phyloP scores from a whole-genome alignment of 306 rosid species.

The Castanospermum australe region DNA sequence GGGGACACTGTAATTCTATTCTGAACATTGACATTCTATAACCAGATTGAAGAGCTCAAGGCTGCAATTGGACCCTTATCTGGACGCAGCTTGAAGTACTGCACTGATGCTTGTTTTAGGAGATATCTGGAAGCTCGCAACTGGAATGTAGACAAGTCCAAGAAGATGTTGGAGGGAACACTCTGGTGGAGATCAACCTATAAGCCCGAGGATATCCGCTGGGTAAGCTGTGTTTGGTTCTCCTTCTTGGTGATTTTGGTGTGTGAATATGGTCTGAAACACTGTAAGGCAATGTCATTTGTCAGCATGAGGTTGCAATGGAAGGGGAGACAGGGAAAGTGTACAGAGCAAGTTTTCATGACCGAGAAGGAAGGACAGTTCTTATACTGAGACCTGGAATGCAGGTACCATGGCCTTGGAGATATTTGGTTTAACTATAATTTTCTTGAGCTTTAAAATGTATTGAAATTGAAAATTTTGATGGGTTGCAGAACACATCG shows the following conservation, averaged over 20 bases:
- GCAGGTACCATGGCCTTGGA: slow-evolving; percentile 37
- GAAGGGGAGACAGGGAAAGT: slow-evolving; percentile 72
- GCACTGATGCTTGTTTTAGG: slow-evolving; percentile 65
- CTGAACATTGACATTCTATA: background rate
- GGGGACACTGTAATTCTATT: background rate
- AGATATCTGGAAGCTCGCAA: slow-evolving; percentile 81
- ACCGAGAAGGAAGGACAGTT: slow-evolving; percentile 59
- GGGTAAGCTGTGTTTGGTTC: slow-evolving; percentile 70
- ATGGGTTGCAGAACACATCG: slow-evolving; percentile 64
- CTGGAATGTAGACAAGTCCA: slow-evolving; percentile 78
- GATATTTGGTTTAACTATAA: background rate
- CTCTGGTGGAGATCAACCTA: slow-evolving; percentile 73
- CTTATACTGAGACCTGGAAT: slow-evolving; percentile 54
- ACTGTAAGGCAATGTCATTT: background rate
- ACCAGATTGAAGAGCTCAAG: slow-evolving; percentile 69
- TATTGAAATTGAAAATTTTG: slow-evolving; percentile 27
- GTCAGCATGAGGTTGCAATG: slow-evolving; percentile 42
- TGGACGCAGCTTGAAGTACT: slow-evolving; percentile 63
- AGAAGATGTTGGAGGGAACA: slow-evolving; percentile 78
- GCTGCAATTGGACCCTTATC: slow-evolving; percentile 67
- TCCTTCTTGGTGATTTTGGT: slow-evolving; percentile 4
- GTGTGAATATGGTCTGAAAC: slow-evolving; percentile 17
- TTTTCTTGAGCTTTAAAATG: background rate
- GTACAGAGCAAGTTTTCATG: slow-evolving; percentile 74
- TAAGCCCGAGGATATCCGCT: slow-evolving; percentile 86